A percentile compares a stretch with the other conserved stretches of the same genome.
phyloP scores from a whole-genome alignment of 495 filamentous ascomycete genomes.

The Lasiosphaeria miniovina region DNA sequence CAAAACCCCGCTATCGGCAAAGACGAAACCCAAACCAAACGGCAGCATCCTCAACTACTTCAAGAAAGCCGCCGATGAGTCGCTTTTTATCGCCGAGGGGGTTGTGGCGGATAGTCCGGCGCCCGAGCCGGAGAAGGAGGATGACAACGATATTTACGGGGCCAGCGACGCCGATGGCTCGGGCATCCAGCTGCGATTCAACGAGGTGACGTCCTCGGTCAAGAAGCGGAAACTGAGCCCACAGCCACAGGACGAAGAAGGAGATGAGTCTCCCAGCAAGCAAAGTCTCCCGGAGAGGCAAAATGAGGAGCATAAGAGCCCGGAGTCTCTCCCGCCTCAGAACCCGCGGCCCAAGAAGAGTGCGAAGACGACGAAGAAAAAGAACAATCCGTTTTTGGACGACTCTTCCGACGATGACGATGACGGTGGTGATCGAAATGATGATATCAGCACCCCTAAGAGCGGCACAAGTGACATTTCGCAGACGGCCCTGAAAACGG shows the following conservation, averaged over 20 bases:
- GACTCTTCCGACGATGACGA: constrained; percentile 26
- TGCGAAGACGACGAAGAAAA: constrained; percentile 15
- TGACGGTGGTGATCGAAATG: constrained; percentile 12
- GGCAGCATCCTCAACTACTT: constrained; percentile 79
- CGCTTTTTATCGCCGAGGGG: constrained; percentile 28
- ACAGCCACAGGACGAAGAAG: not conserved
- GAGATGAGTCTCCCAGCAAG: not conserved
- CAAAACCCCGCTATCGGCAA: constrained; percentile 12
- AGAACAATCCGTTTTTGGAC: constrained; percentile 30
- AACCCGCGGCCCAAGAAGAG: constrained; percentile 6
- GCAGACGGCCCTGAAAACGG: no score
- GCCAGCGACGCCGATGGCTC: constrained; percentile 39
- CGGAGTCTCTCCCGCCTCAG: not conserved
- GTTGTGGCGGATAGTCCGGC: not conserved
- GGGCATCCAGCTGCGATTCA: constrained; percentile 38
- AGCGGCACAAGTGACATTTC: no score
- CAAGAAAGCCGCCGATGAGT: constrained; percentile 61
- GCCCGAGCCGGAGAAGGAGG: constrained; percentile 6
- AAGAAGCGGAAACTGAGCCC: constrained; percentile 44
- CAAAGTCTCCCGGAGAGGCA: not conserved
- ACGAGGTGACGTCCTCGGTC: constrained; percentile 43
- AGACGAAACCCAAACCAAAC: constrained; percentile 48
- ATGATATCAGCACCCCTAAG: not conserved
- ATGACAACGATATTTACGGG: constrained; percentile 12
- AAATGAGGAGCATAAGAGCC: not conserved